A percentile compares a stretch with the other conserved stretches of the same genome.
phyloP scores from a whole-genome alignment of 208 protist genomes.

The Crithidia fasciculata region DNA sequence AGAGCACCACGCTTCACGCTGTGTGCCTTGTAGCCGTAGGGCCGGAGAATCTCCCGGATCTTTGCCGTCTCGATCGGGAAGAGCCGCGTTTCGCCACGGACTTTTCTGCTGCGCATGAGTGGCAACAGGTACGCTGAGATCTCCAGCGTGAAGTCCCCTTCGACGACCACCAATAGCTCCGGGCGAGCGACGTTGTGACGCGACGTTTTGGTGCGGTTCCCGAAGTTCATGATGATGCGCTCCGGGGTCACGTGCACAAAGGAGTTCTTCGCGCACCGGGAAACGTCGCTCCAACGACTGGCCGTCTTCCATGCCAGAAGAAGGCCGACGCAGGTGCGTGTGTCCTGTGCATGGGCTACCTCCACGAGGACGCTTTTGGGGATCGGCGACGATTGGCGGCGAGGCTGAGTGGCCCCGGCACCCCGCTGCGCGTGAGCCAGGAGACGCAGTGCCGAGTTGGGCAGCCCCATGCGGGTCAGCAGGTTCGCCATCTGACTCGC shows the following conservation, averaged over 20 bases:
- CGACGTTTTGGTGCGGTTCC: neutral
- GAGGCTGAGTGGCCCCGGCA: neutral
- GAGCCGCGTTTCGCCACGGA: neutral
- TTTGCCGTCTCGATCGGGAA: neutral
- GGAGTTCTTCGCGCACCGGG: neutral
- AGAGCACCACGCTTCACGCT: neutral
- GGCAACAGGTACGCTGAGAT: neutral
- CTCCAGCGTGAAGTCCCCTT: neutral
- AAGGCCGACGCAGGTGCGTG: neutral
- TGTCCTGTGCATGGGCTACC: neutral
- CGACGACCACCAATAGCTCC: neutral
- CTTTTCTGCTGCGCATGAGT: neutral
- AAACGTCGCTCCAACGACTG: neutral
- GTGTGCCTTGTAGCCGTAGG: neutral
- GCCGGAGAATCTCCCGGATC: neutral
- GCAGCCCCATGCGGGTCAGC: neutral
- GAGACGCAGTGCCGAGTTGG: neutral
- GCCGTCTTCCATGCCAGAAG: neutral
- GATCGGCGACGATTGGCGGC: neutral
- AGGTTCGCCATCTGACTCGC: neutral
- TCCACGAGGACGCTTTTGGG: neutral
- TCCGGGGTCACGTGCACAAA: neutral
- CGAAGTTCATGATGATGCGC: neutral
- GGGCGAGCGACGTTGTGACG: neutral
- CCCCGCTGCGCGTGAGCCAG: neutral